Conservation (phyloP, 1,284 basidiomycete genomes). For the Trichosporon ovoides region DNA sequence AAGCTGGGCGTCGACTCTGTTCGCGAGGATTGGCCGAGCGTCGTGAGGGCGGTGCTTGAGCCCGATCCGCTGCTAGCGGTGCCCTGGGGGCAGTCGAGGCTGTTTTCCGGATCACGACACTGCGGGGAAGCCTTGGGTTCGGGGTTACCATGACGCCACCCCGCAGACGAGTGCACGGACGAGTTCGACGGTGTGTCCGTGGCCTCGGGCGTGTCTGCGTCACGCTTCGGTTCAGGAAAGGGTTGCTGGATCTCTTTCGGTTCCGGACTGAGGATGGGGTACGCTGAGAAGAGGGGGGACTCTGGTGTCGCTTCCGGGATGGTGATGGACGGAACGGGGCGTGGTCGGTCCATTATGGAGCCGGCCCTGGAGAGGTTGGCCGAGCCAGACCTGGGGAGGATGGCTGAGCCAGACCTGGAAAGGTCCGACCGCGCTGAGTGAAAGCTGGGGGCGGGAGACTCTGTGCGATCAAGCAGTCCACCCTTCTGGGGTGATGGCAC, state of each 20-base stretch:
- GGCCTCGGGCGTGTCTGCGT: conserved; percentile 1
- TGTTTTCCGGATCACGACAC: neutral
- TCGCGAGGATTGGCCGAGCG: neutral
- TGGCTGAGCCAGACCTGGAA: neutral
- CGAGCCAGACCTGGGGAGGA: too few species aligned
- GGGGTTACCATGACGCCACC: neutral
- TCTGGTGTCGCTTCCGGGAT: conserved; percentile 6
- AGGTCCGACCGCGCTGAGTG: neutral
- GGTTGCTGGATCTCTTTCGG: neutral
- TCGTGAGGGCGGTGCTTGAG: neutral
- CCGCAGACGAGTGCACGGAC: neutral
- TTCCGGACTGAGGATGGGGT: conserved; percentile 18
- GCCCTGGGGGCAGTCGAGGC: neutral
- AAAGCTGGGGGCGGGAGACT: neutral
- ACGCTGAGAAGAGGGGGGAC: conserved; percentile 11
- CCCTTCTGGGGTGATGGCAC: neutral
- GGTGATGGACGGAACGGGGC: conserved; percentile 11
- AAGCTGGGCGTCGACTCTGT: conserved; percentile 7
- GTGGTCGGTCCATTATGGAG: neutral
- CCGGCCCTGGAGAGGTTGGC: neutral
- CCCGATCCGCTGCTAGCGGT: neutral
- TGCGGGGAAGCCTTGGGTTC: neutral
- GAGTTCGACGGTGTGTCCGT: conserved; percentile 4
- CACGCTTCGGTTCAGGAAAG: neutral
- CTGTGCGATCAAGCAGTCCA: neutral